These are phyloP conservation scores for Penicillium oxalicum DNA, from an alignment of 2,329 filamentous ascomycete genomes.

Conservation along the genomic window DNA sequence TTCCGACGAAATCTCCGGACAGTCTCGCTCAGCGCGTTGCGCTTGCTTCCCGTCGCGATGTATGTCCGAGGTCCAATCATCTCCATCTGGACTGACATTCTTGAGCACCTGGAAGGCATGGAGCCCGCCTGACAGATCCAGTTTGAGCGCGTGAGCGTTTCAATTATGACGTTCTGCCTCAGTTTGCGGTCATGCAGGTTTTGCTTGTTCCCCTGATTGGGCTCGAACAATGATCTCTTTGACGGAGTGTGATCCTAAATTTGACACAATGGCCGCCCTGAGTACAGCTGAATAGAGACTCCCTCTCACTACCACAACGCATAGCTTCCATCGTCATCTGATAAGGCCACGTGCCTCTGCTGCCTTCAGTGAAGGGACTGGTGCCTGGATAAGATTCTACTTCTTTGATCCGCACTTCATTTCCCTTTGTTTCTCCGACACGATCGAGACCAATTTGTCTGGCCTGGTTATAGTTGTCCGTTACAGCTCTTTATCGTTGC, in stretches of 20 bases:
- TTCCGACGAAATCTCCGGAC: too few relatives aligned
- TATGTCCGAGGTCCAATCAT: constrained; percentile 11
- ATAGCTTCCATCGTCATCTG: constrained; percentile 1
- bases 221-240: constrained; percentile 2
- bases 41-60: too few relatives aligned
- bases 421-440: too few relatives aligned
- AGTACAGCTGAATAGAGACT: neutral
- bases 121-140: constrained; percentile 3
- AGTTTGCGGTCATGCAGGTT: neutral
- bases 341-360: too few relatives aligned
- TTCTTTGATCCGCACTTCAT: too few relatives aligned
- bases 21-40: too few relatives aligned
- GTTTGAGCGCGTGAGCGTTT: constrained; percentile 11
- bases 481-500: too few relatives aligned
- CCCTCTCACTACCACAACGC: constrained; percentile 4
- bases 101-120: constrained; percentile 3
- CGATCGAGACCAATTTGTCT: too few relatives aligned
- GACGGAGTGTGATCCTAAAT: neutral
- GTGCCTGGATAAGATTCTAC: too few relatives aligned
- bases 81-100: neutral
- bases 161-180: constrained; percentile 4
- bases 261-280: constrained; percentile 2
- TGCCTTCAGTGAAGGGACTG: too few relatives aligned
- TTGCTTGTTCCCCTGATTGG: constrained; percentile 14
- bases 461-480: too few relatives aligned